Conservation (phyloP, 495 filamentous ascomycete species). For the Penicillium cosmopolitanum region DNA sequence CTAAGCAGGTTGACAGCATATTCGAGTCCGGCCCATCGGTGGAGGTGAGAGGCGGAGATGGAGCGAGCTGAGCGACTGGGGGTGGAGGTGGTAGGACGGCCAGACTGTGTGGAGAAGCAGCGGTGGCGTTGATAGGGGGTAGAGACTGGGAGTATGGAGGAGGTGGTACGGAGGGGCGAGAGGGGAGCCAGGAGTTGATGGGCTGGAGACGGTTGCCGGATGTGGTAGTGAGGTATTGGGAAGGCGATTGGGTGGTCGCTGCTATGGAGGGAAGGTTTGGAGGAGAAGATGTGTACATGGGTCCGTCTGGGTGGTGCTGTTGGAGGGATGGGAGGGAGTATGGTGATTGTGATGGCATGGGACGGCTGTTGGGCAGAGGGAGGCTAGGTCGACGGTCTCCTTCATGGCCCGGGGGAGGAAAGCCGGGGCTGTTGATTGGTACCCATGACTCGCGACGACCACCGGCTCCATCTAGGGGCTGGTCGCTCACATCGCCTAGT, state of each 20-base stretch:
- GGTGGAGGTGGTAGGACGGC: slow-evolving; percentile 42
- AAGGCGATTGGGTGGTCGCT: slow-evolving; percentile 35
- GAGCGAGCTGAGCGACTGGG: slow-evolving; percentile 37
- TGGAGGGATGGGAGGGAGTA: slow-evolving; percentile 48
- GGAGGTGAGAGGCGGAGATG: slow-evolving; percentile 42
- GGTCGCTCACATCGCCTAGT: slow-evolving; percentile 40
- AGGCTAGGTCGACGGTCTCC: slow-evolving; percentile 50
- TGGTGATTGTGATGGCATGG: slow-evolving; percentile 44
- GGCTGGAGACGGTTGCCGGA: slow-evolving; percentile 45
- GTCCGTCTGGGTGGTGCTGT: slow-evolving; percentile 45
- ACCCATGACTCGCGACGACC: slow-evolving; percentile 51
- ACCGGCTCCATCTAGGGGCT: slow-evolving; percentile 36
- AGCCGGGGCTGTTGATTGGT: slow-evolving; percentile 46
- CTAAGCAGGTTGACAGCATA: slow-evolving; percentile 42
- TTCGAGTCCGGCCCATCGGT: slow-evolving; percentile 34
- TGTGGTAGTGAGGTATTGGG: slow-evolving; percentile 35
- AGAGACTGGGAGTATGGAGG: slow-evolving; percentile 46
- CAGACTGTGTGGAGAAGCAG: slow-evolving; percentile 25
- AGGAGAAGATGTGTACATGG: slow-evolving; percentile 41
- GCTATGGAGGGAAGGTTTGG: slow-evolving; percentile 42
- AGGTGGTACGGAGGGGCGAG: slow-evolving; percentile 40
- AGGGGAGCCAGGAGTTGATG: slow-evolving; percentile 44
- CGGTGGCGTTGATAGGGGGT: slow-evolving; percentile 43
- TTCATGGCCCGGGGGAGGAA: slow-evolving; percentile 41
- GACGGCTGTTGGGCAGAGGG: slow-evolving; percentile 41